These are phyloP conservation scores for Dictyostelium citrinum DNA, from an alignment of 78 protist genomes.

Conservation along the genomic window DNA sequence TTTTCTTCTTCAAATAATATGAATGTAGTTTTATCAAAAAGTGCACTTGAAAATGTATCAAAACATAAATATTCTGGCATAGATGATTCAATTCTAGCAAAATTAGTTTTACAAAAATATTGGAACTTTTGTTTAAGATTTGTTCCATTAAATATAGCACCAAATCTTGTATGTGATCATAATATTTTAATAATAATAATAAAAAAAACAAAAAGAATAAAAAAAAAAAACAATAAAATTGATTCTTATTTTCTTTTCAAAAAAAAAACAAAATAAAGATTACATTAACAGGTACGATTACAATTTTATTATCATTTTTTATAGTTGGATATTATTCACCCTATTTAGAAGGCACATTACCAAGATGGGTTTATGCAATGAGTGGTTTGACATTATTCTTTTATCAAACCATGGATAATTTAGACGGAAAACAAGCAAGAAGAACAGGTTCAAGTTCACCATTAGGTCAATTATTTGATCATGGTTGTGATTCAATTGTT, in stretches of 20 bases:
- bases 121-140: constrained; percentile 50
- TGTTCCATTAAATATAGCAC: constrained; percentile 54
- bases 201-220: no score
- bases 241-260: not conserved
- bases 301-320: constrained; percentile 20
- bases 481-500: constrained; percentile 81
- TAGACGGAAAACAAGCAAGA: constrained; percentile 85
- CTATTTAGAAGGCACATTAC: constrained; percentile 24
- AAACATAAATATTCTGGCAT: constrained; percentile 69
- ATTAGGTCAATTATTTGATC: constrained; percentile 82
- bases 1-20: not conserved
- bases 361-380: constrained; percentile 63
- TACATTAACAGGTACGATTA: constrained; percentile 74
- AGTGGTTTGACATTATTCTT: constrained; percentile 69
- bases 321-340: constrained; percentile 64
- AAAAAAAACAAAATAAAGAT: constrained; percentile 19
- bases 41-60: constrained; percentile 15
- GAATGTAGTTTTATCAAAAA: constrained; percentile 20
- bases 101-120: constrained; percentile 21
- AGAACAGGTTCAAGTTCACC: constrained; percentile 79
- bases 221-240: not conserved
- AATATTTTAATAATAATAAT: not conserved
- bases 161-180: constrained; percentile 45
- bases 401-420: constrained; percentile 80
- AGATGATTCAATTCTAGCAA: constrained; percentile 59